Evolutionary conservation across 257 asterid genomes (phyloP).

Genomic region (Solanum appendiculatum): DNA sequence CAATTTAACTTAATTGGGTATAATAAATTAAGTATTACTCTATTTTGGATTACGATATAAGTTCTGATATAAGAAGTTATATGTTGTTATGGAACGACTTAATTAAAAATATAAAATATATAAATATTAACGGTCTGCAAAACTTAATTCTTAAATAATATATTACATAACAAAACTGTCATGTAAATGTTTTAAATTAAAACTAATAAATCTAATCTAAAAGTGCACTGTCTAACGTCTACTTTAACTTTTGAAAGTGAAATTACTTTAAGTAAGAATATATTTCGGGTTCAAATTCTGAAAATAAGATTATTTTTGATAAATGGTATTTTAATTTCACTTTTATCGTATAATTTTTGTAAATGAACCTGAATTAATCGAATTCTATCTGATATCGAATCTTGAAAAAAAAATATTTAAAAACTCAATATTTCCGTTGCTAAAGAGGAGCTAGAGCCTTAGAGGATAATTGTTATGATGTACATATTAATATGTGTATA

Average conservation of each 20-base stretch:
- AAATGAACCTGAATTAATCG: background rate
- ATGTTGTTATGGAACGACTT: background rate
- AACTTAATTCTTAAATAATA: background rate
- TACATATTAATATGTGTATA: background rate
- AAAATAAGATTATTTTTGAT: fast-evolving
- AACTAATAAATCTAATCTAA: background rate
- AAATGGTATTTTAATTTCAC: fast-evolving
- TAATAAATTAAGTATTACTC: background rate
- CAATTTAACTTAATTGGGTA: background rate
- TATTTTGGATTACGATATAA: background rate
- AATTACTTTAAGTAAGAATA: background rate
- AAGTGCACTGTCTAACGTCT: background rate
- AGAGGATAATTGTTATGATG: background rate
- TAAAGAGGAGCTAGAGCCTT: background rate
- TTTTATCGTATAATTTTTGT: fast-evolving
- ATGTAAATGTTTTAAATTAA: background rate
- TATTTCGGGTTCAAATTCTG: background rate
- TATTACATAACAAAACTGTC: background rate
- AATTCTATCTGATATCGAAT: background rate
- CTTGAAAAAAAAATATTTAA: fast-evolving
- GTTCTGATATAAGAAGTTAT: background rate
- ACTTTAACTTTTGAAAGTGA: background rate
- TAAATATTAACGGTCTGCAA: background rate
- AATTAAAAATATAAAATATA: too few relatives aligned
- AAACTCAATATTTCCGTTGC: background rate